These are phyloP conservation scores for Quercus dentata DNA, from an alignment of 306 rosid genomes.

Conservation along the genomic window DNA sequence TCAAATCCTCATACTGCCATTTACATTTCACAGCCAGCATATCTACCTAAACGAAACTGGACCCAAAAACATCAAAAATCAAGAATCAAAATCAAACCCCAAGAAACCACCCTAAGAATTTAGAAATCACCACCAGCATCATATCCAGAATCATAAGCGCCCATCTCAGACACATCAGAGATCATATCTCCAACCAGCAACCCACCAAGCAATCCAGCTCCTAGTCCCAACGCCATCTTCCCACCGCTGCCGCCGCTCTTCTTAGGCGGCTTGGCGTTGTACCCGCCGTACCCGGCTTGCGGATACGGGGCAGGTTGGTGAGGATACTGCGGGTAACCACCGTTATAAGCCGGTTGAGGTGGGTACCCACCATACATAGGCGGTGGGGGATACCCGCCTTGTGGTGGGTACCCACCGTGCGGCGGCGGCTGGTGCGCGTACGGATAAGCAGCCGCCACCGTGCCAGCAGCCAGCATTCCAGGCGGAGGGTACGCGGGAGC, in stretches of 20 bases:
- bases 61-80: neutral
- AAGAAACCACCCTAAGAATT: neutral
- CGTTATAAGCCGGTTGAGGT: neutral
- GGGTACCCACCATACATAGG: neutral
- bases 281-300: neutral
- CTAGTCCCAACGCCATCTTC: neutral
- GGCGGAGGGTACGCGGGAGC: slow-evolving; percentile 7
- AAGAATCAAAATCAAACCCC: neutral
- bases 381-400: too few species aligned
- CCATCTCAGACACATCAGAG: neutral
- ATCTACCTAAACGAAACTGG: neutral
- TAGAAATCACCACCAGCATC: neutral
- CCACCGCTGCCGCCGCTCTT: neutral
- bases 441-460: too few species aligned
- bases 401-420: too few species aligned
- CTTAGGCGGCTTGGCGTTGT: neutral
- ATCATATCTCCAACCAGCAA: neutral
- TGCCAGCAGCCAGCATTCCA: too few species aligned
- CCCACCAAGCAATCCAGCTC: slow-evolving; percentile 1
- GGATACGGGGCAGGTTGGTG: neutral
- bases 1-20: neutral
- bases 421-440: slow-evolving; percentile 31
- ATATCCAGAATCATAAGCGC: neutral
- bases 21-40: neutral
- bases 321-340: neutral